These are phyloP conservation scores for Pseudogymnoascus sp. DNA, from an alignment of 2,329 filamentous ascomycete genomes.

Conservation along the genomic window DNA sequence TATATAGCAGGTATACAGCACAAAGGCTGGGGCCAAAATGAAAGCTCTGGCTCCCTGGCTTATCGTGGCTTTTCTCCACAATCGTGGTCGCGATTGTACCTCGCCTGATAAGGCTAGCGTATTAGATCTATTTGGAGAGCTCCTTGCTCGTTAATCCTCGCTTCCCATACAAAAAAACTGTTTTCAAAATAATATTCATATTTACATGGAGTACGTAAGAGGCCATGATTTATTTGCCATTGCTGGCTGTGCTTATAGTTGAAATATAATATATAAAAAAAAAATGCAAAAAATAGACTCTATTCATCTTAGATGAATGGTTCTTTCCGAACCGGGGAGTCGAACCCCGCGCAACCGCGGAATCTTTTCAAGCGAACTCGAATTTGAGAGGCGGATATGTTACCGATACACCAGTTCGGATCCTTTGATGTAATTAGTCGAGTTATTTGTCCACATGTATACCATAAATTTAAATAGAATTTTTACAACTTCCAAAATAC, in stretches of 20 bases:
- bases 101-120: slow-evolving; percentile 4
- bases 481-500: neutral
- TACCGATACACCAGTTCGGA: slow-evolving; percentile 17
- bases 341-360: no score
- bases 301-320: slow-evolving; percentile 7
- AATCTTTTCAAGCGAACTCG: no score
- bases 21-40: neutral
- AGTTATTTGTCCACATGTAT: neutral
- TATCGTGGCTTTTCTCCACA: slow-evolving; percentile 8
- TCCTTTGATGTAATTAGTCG: neutral
- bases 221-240: neutral
- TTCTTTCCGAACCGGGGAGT: slow-evolving; percentile 14
- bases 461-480: neutral
- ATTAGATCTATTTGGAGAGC: neutral
- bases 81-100: slow-evolving; percentile 9
- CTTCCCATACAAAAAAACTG: neutral
- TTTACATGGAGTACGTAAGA: neutral
- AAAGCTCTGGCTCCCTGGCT: slow-evolving; percentile 7
- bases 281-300: slow-evolving; percentile 9
- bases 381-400: slow-evolving; percentile 3
- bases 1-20: neutral
- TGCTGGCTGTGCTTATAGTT: neutral
- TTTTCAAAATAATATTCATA: neutral
- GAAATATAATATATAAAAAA: neutral
- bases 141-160: neutral